Evolutionary conservation across 768 basidiomycete species (phyloP), one percentile per base, ranked within the genome.

Genomic region (Leccinellum luteum): DNA sequence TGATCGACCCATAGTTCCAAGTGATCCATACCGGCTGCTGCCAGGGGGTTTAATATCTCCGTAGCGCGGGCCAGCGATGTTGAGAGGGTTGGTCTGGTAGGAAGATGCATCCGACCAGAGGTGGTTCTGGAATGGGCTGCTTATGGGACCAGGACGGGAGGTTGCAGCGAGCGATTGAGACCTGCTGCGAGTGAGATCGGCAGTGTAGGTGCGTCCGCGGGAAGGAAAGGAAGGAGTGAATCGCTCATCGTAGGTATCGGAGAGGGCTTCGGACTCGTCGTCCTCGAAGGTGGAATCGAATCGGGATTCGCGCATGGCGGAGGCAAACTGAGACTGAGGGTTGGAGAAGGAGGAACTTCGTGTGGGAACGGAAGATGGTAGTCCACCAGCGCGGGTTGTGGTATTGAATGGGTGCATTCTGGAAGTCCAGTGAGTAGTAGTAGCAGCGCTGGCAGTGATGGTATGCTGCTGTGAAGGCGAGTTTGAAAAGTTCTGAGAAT

Each of bases 281-380:
- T 92, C 89, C 74, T 92, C 90, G 63, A 88, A 83, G 1, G 89
- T 92, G 23, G 87, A 89, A 6, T 86, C 81, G 70, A 92, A 91
- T 31, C 84, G 75, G 7, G 77, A 73, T 54, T 86, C 87, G 43
- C 86, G 84, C 82, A 89, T 85, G 38, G 81, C 77, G 27, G 85
- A 83, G 21, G 80, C 74, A 67, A 89, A 87, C 48, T 81, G 79
- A 60, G 75, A 67, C 62, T 83, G 83, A 35, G 78, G 73, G 51
- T 81, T 77, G 25, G 86, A 86, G 70, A 87, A 89, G 45, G 87
- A 90, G 38, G 86, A 83, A 63, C 81, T 85, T 54, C 87, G 79
- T 60, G 84, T 82, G 58, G 86, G 84, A 63, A 85, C 75, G 49
- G 83, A 80, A 56, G 81, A 79, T n/a, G 79, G 77, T 21, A 75